These are phyloP conservation scores for Trichoderma asperelloides DNA, from an alignment of 495 filamentous ascomycete species.

Conservation along the genomic window DNA sequence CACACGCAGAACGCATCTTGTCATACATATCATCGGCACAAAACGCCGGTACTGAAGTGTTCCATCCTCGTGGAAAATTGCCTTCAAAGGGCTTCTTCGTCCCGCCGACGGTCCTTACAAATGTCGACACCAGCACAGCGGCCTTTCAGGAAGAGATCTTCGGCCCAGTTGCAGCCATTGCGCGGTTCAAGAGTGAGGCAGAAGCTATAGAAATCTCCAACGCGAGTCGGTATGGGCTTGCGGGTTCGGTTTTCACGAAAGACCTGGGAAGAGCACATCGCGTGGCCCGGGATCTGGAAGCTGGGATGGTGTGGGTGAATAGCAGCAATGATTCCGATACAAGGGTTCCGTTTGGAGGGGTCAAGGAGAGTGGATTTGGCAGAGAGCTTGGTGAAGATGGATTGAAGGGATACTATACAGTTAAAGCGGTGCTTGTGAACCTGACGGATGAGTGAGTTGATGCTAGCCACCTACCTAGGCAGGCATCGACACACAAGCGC, in stretches of 20 bases:
- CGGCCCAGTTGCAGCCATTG: slow-evolving; percentile 81
- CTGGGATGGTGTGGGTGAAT: slow-evolving; percentile 98
- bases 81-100: slow-evolving; percentile 64
- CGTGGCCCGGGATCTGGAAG: slow-evolving; percentile 74
- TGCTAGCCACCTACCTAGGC: not conserved
- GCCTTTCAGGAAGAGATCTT: slow-evolving; percentile 93
- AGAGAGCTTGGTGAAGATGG: slow-evolving; percentile 82
- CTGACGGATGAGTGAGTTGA: slow-evolving; percentile 27
- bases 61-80: slow-evolving; percentile 54
- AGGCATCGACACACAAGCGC: not conserved
- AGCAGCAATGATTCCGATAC: slow-evolving; percentile 69
- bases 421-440: slow-evolving; percentile 76
- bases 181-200: slow-evolving; percentile 73
- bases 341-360: slow-evolving; percentile 80
- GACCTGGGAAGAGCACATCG: slow-evolving; percentile 76
- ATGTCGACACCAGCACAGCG: slow-evolving; percentile 76
- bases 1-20: slow-evolving; percentile 80
- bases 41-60: slow-evolving; percentile 76
- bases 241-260: slow-evolving; percentile 74
- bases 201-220: slow-evolving; percentile 81
- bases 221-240: slow-evolving; percentile 82
- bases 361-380: slow-evolving; percentile 93
- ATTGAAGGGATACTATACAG: slow-evolving; percentile 69
- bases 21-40: slow-evolving; percentile 74
- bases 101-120: slow-evolving; percentile 80